Percentiles rank a stretch among this genome's conserved stretches.
phyloP scores from a whole-genome alignment of 805 yeast species.

The Lipomyces anomalus region DNA sequence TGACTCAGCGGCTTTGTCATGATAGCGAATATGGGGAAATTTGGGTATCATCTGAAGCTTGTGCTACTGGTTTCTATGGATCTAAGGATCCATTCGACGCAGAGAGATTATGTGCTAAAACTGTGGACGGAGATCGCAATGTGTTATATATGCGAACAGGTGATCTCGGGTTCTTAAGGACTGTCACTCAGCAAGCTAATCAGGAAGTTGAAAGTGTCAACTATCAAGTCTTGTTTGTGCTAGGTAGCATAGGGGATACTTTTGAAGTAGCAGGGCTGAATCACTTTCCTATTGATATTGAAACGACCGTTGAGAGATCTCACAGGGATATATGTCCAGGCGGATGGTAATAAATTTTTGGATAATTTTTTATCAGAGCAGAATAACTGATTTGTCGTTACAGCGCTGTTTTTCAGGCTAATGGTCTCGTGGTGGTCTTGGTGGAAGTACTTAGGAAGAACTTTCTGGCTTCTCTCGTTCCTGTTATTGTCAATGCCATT shows the following conservation, averaged over 20 bases:
- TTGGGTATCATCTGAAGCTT: slow-evolving; percentile 91
- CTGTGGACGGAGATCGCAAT: slow-evolving; percentile 58
- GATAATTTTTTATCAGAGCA: neutral
- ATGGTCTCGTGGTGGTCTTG: slow-evolving; percentile 69
- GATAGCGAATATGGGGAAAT: slow-evolving; percentile 95
- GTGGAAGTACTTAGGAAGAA: slow-evolving; percentile 53
- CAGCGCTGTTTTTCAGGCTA: slow-evolving; percentile 71
- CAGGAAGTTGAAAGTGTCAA: slow-evolving; percentile 39
- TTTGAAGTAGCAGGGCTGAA: slow-evolving; percentile 87
- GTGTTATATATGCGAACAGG: slow-evolving; percentile 79
- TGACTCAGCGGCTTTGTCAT: slow-evolving; percentile 68
- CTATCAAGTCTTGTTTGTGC: slow-evolving; percentile 73
- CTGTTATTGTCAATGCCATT: slow-evolving; percentile 73
- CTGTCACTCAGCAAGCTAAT: slow-evolving; percentile 44
- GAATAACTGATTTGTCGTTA: slow-evolving; percentile 27
- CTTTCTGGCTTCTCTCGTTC: slow-evolving; percentile 67
- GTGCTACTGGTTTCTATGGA: slow-evolving; percentile 54
- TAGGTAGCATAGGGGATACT: slow-evolving; percentile 80
- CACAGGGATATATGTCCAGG: slow-evolving; percentile 41
- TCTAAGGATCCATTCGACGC: slow-evolving; percentile 46
- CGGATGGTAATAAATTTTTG: slow-evolving; percentile 13
- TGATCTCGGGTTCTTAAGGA: slow-evolving; percentile 87
- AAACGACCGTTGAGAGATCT: slow-evolving; percentile 52
- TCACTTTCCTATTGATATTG: slow-evolving; percentile 85
- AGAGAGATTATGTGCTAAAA: slow-evolving; percentile 56